These are phyloP conservation scores for Exserohilum turcica DNA, from an alignment of 2,329 filamentous ascomycete species.

Conservation along the genomic window DNA sequence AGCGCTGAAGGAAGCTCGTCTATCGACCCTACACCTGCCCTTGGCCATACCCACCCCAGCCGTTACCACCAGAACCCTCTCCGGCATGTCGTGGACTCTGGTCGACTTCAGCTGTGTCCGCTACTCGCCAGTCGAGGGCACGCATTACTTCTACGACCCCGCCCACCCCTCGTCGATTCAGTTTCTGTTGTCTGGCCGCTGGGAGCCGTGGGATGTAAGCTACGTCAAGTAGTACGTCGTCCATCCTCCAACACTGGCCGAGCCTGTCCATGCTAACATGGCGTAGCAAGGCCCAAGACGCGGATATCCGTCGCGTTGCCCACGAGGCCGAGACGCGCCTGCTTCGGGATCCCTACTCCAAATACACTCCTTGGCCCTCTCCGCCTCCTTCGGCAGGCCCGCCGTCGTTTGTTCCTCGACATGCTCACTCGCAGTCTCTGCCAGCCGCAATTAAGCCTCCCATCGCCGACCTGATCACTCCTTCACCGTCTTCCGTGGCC, in stretches of 20 bases:
- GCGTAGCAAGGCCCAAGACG: constrained; percentile 33
- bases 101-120: constrained; percentile 37
- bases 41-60: not conserved
- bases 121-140: constrained; percentile 37
- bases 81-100: constrained; percentile 35
- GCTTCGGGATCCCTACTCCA: constrained; percentile 21
- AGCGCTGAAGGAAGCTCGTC: constrained; percentile 6
- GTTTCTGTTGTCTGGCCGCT: constrained; percentile 36
- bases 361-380: constrained; percentile 30
- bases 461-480: constrained; percentile 4
- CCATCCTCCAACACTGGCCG: not conserved
- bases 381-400: constrained; percentile 18
- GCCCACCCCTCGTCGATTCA: constrained; percentile 35
- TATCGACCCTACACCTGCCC: constrained; percentile 8
- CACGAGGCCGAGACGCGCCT: constrained; percentile 34
- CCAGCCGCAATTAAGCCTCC: not conserved
- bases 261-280: constrained; percentile 11
- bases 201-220: constrained; percentile 42
- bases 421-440: constrained; percentile 8
- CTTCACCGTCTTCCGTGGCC: constrained; percentile 10
- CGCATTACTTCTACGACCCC: constrained; percentile 41
- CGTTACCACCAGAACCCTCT: not conserved
- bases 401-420: constrained; percentile 1
- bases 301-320: constrained; percentile 37
- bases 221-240: constrained; percentile 35